These are phyloP conservation scores for Colletotrichum brevisporum DNA, from an alignment of 2,329 filamentous ascomycete species.

Conservation along the genomic window DNA sequence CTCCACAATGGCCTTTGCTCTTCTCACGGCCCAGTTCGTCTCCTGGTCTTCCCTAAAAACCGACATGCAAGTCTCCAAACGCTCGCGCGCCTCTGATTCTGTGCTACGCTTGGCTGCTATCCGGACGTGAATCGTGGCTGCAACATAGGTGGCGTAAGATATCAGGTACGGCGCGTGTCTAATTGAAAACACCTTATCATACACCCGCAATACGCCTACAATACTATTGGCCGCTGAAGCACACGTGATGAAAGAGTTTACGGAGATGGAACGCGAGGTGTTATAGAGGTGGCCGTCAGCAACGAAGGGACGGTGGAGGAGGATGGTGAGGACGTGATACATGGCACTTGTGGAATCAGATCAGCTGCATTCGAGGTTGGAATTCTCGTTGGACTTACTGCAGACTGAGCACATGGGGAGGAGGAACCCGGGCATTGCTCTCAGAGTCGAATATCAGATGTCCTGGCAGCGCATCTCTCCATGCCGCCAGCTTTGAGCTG, in stretches of 20 bases:
- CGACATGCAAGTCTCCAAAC: slow-evolving; percentile 59
- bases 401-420: slow-evolving; percentile 60
- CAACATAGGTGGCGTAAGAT: slow-evolving; percentile 69
- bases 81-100: slow-evolving; percentile 55
- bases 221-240: slow-evolving; percentile 62
- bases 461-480: slow-evolving; percentile 56
- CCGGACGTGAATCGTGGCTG: slow-evolving; percentile 66
- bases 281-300: slow-evolving; percentile 63
- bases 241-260: slow-evolving; percentile 61
- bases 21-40: slow-evolving; percentile 63
- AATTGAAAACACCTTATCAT: slow-evolving; percentile 61
- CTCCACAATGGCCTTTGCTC: slow-evolving; percentile 60
- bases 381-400: slow-evolving; percentile 46
- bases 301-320: slow-evolving; percentile 68
- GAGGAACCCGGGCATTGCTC: slow-evolving; percentile 50
- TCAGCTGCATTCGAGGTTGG: accelerated
- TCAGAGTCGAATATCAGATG: slow-evolving; percentile 57
- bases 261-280: slow-evolving; percentile 55
- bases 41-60: slow-evolving; percentile 64
- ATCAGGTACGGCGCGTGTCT: slow-evolving; percentile 65
- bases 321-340: slow-evolving; percentile 65
- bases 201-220: slow-evolving; percentile 57
- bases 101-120: slow-evolving; percentile 61
- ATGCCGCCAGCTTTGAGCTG: slow-evolving; percentile 57
- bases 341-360: slow-evolving; percentile 53